Evolutionary conservation across 257 asterid genomes (phyloP).

Genomic region (Fraxinus excelsior): DNA sequence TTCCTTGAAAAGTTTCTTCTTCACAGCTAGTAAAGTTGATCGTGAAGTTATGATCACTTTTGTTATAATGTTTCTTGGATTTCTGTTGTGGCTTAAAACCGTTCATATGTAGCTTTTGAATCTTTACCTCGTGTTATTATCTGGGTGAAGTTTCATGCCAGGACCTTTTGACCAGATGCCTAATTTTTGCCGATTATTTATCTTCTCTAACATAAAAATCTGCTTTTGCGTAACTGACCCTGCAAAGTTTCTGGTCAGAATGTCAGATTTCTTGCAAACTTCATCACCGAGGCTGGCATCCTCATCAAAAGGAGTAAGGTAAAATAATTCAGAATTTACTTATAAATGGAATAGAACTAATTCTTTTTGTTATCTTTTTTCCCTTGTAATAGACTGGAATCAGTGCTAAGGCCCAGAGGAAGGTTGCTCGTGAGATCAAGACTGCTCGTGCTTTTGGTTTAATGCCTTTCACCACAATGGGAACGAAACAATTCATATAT

Average conservation of each 20-base stretch:
- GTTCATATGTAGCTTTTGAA: neutral
- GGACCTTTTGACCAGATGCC: neutral
- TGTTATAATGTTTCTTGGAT: neutral
- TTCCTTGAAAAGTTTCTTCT: neutral
- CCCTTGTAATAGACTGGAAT: conserved; percentile 36
- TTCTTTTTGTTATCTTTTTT: neutral
- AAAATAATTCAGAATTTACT: conserved; percentile 13
- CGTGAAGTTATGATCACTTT: neutral
- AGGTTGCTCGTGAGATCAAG: conserved; percentile 37
- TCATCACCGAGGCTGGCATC: conserved; percentile 87
- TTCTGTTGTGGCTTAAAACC: neutral
- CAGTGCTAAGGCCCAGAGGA: conserved; percentile 61
- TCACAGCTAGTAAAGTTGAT: neutral
- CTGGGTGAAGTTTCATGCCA: neutral
- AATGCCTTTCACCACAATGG: conserved; percentile 97
- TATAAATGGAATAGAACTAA: neutral
- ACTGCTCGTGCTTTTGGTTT: conserved; percentile 96
- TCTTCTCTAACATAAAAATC: neutral
- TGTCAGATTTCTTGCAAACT: conserved; percentile 83
- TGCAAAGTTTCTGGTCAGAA: conserved; percentile 50
- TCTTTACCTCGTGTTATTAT: neutral
- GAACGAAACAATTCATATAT: conserved; percentile 63
- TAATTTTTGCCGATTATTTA: neutral
- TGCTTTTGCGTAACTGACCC: neutral
- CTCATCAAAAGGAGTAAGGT: conserved; percentile 89